Evolutionary conservation across 2,329 filamentous ascomycete genomes (phyloP), one percentile per base, ranked within the genome.

Genomic region (Xylariaceae sp.): DNA sequence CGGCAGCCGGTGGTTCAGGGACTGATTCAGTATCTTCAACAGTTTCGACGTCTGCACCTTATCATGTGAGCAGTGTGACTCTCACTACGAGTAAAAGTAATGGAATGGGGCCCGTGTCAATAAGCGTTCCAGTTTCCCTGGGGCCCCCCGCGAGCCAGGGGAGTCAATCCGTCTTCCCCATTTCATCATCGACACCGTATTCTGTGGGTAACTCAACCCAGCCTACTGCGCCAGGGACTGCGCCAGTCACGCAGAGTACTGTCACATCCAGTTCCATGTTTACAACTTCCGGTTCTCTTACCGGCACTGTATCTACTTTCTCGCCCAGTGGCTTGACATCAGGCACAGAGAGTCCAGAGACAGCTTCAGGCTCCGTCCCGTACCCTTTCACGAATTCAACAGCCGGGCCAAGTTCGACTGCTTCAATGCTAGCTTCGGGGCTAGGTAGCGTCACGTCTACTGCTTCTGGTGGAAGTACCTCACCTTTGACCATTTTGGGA

Each of bases 311-410:
- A 24, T 45, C 26, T 9, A 34, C 36, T 16, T 14, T 21, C 12
- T 16, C 16, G 21, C 40, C 40, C 17, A 51, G 19, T 47, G 28
- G 26, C 17, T 9, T 21, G 24, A 28, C 40, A 17, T 45, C 53
- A 2, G 44, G 29, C 9, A 52, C 36, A 23, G 53, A 12, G 31
- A 50, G 29, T 7, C 48, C 33, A 23, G 53, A 14, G 28, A 50
- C 49, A 3, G 12, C 21, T 12, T 23, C 41, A 36, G 12, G 16
- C 4, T 52, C 53, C 16, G 46, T 9, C 19, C 23, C 33, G 4
- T 51, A 37, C 4, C 34, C 40, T 16, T 28, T 51, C 6, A 28
- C 53, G 14, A 53, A 56, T 33, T 50, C 49, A 26, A 60, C 53
- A 7, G 8, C 7, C 23, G 21, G 17, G 11, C 28, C 44, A 26